Evolutionary conservation across 1,284 basidiomycete species (phyloP), one percentile per base, ranked within the genome.

Genomic region (Naganishia sp.): DNA sequence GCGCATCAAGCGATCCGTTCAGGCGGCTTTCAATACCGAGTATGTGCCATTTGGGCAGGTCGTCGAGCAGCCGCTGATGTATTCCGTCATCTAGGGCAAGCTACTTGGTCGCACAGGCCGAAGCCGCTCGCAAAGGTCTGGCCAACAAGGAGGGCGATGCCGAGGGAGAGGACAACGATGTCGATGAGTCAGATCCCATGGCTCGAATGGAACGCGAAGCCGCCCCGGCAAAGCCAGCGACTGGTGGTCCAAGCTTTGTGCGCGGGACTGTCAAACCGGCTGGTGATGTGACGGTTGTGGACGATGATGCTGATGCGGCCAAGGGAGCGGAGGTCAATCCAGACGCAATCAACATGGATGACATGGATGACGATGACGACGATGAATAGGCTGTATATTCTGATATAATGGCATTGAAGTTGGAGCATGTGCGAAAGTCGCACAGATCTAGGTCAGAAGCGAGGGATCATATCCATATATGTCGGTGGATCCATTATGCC

Each of bases 11-110:
- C 87, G 96, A 64, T 92, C 92, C 71, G 95, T 99, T 6, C 95
- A 99, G 81, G 94, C 96, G 45, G 91, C 94, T 74, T 99, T 94
- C 84, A 98, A 99, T 79, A 99, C 96, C 10, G 94, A 98, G 71
- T 67, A 53, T n/a, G 68, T 67, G 18, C 18, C 18, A 74, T 87
- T 89, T 47, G 55, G 52, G 15, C 6, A 25, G 31, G 13, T 4
- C 11, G 11, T 35, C 23, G 18, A 49, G 21, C 45, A 39, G 43
- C 49, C 31, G 18, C 39, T 52, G 75, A 77, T 81, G 64, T 70
- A 69, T 42, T 65, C 58, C 42, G 60, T 63, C 50, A 68, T 58
- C 23, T 32, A 60, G 32, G 69, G 75, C 72, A 15, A 90, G 88
- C 50, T 94, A 92, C 77, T 82, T 94, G 65, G 90, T 90, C 2